Evolutionary conservation across 1,139 yeast species (phyloP), one percentile per base, ranked within the genome.

Genomic region (Pichia sp.): DNA sequence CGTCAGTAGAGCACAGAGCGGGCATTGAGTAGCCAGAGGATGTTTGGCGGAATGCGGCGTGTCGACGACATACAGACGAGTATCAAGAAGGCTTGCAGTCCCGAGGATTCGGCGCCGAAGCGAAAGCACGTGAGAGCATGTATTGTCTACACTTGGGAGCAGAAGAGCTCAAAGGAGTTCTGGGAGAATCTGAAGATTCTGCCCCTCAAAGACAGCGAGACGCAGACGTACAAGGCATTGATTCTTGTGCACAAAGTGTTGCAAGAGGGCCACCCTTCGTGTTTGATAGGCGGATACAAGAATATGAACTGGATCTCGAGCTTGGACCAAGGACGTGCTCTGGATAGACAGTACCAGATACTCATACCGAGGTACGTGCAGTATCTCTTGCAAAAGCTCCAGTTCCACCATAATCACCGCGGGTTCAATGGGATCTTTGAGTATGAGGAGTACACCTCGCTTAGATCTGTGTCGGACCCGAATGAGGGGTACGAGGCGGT

Each of bases 61-160:
- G 64, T 60, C 53, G 75, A 80, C 12, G 88, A 83, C 60, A 71
- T 85, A 50, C 81, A 81, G 55, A 78, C 81, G 28, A 80, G 87
- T 61, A 82, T 91, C 60, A 85, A 82, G 66, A 93, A 93, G 72
- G 97, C 98, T 0, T 87, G 96, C 58, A 85, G 85, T 42, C 62
- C 79, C 41, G 97, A 90, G 41, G 97, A 91, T 64, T 80, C 87
- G 2, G 96, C 98, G 0, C 97, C 99, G 1, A 93, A 93, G 68
- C 78, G 98, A 62, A 93, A 93, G 67, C 99, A 93, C 70, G 98
- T 93, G 9, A 74, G 93, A 62, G 91, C 96, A 2, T 89, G 96
- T 72, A 90, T 90, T 57, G 96, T 93, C 40, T 90, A 85, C 69
- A 88, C 97, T 2, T 91, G 98, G 97, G 99, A 93, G 68, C 95